These are phyloP conservation scores for Mortierella sp. DNA, from an alignment of 371 early-diverging fungal species.

Conservation along the genomic window DNA sequence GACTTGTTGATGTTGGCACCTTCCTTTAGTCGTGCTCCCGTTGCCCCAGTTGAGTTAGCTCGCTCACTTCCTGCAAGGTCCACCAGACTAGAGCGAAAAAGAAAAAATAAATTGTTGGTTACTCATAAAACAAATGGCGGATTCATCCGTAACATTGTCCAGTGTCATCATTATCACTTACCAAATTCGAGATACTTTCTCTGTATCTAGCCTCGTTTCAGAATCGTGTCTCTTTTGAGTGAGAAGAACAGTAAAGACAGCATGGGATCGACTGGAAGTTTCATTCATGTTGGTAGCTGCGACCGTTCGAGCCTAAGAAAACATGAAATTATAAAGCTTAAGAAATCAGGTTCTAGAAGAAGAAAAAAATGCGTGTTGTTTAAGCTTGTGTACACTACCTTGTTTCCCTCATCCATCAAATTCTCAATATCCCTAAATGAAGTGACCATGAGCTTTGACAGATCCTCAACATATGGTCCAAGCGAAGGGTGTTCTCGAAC, in stretches of 20 bases:
- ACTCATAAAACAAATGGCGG: no score
- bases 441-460: constrained; percentile 85
- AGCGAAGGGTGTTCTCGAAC: constrained; percentile 91
- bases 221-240: constrained; percentile 75
- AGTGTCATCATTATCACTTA: constrained; percentile 22
- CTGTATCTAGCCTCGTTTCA: constrained; percentile 74
- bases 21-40: constrained; percentile 97
- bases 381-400: constrained; percentile 59
- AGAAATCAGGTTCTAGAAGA: no score
- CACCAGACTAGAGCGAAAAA: constrained; percentile 70
- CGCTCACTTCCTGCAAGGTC: constrained; percentile 98
- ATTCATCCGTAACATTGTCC: no score
- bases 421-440: constrained; percentile 82
- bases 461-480: constrained; percentile 95
- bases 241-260: constrained; percentile 91
- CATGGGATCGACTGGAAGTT: constrained; percentile 94
- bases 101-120: neutral
- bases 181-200: constrained; percentile 84
- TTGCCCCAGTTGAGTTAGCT: constrained; percentile 95
- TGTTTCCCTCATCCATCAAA: constrained; percentile 91
- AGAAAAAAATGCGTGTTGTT: neutral
- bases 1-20: constrained; percentile 98
- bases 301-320: constrained; percentile 81
- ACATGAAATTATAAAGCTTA: neutral
- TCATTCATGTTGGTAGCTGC: constrained; percentile 98